Evolutionary conservation across 2,329 filamentous ascomycete species (phyloP).

Genomic region (Diaporthe capsici): DNA sequence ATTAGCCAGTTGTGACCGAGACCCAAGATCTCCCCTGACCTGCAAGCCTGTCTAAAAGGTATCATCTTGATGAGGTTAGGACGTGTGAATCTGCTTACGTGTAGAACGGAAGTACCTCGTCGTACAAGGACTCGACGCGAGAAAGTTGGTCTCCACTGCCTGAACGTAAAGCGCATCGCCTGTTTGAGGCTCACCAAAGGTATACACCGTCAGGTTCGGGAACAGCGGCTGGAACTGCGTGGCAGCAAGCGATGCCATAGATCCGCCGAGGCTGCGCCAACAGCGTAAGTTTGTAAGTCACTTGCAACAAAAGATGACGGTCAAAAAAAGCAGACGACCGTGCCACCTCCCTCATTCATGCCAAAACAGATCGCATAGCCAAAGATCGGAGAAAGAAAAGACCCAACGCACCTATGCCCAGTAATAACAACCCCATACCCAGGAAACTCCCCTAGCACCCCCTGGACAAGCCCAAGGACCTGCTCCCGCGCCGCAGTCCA

Average conservation of each 20-base stretch:
- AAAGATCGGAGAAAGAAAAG: background rate
- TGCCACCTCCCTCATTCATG: background rate
- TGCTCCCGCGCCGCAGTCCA: conserved; percentile 14
- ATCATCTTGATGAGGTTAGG: background rate
- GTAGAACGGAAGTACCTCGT: conserved; percentile 21
- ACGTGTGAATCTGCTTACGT: background rate
- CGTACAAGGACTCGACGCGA: background rate
- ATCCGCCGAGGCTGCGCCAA: conserved; percentile 1
- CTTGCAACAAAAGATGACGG: background rate
- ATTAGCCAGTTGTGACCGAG: background rate
- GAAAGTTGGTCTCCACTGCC: conserved; percentile 12
- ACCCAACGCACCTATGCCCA: background rate
- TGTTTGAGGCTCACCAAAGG: conserved; percentile 19
- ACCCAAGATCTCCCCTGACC: background rate
- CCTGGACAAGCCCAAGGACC: background rate
- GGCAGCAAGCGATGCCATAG: conserved; percentile 20
- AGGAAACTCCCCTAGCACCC: conserved; percentile 5
- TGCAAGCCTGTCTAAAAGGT: background rate
- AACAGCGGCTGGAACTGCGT: conserved; percentile 19
- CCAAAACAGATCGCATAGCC: background rate
- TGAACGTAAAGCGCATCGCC: conserved; percentile 13
- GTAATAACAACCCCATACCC: conserved; percentile 20
- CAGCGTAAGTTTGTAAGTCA: background rate
- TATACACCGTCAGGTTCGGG: conserved; percentile 9
- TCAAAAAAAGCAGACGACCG: background rate